Percentiles rank a stretch among this genome's conserved stretches.
Evolutionary conservation across 805 yeast genomes (phyloP).

Genomic region (Vanderwaltozyma verrucispora): DNA sequence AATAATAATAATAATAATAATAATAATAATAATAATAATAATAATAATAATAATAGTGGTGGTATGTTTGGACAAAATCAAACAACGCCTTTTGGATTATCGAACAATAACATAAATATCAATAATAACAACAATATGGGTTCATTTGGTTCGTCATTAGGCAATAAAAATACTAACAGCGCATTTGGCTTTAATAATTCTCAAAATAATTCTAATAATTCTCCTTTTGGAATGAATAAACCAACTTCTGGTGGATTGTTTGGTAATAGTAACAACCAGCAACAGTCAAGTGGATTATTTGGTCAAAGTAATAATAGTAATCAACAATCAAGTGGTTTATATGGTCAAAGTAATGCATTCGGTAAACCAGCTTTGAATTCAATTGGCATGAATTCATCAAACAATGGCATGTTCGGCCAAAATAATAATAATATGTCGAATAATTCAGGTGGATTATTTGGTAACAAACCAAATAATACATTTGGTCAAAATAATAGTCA

Average conservation of each 20-base stretch:
- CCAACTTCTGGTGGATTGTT: slow-evolving; percentile 17
- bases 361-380: too few relatives aligned
- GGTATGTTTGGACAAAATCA: too few relatives aligned
- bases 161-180: slow-evolving; percentile 12
- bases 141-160: slow-evolving; percentile 24
- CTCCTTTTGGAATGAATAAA: slow-evolving; percentile 33
- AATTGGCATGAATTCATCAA: slow-evolving; percentile 1
- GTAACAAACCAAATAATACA: slow-evolving; percentile 10
- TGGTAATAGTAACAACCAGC: slow-evolving; percentile 10
- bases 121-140: neutral
- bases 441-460: slow-evolving; percentile 15
- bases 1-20: too few relatives aligned
- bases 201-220: slow-evolving; percentile 12
- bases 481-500: slow-evolving; percentile 21
- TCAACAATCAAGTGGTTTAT: slow-evolving; percentile 23
- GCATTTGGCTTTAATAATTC: slow-evolving; percentile 25
- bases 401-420: slow-evolving; percentile 21
- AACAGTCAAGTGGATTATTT: slow-evolving; percentile 14
- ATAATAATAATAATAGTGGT: too few relatives aligned
- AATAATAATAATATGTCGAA: slow-evolving; percentile 5
- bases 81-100: slow-evolving; percentile 11
- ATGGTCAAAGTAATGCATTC: slow-evolving; percentile 30
- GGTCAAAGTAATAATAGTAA: slow-evolving; percentile 5
- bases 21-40: too few relatives aligned
- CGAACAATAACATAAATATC: slow-evolving; percentile 9